Percentiles rank a stretch among this genome's conserved stretches.
Conservation (phyloP, 352 stramenopile genomes). For the Plasmopara muralis region DNA sequence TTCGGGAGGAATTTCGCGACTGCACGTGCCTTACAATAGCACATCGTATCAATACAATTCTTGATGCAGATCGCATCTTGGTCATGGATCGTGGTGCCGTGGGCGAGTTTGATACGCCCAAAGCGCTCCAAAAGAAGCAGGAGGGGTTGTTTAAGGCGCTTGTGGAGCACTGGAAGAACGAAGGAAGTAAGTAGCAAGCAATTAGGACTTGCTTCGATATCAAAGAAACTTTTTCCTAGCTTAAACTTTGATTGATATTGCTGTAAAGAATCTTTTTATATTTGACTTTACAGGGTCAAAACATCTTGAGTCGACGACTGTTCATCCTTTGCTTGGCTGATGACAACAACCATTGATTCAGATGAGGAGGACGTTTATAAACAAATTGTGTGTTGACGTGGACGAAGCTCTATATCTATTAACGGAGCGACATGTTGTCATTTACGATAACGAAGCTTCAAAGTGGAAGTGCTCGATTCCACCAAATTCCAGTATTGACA, state of each 20-base stretch:
- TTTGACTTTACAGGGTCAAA: too few species aligned
- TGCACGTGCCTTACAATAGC: constrained; percentile 95
- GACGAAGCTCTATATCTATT: constrained; percentile 47
- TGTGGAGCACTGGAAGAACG: constrained; percentile 72
- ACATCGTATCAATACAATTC: constrained; percentile 95
- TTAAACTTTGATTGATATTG: too few species aligned
- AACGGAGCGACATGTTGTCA: constrained; percentile 40
- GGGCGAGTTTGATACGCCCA: constrained; percentile 91
- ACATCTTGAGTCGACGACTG: too few species aligned
- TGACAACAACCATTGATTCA: background rate
- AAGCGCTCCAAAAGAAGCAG: constrained; percentile 54
- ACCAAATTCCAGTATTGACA: constrained; percentile 33
- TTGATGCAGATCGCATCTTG: constrained; percentile 93
- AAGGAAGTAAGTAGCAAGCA: constrained; percentile 19
- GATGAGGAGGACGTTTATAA: constrained; percentile 2
- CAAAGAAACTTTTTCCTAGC: too few species aligned
- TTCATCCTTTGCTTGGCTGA: background rate
- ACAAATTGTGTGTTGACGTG: constrained; percentile 27
- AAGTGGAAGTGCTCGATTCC: constrained; percentile 42
- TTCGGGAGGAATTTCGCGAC: constrained; percentile 90
- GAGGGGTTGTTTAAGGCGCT: constrained; percentile 69
- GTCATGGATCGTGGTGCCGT: constrained; percentile 92
- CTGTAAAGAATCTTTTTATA: too few species aligned
- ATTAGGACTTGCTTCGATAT: too few species aligned
- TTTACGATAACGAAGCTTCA: constrained; percentile 34